phyloP scores from a whole-genome alignment of 2,329 filamentous ascomycete genomes.

The Pseudopyrenochaeta lycopersici region DNA sequence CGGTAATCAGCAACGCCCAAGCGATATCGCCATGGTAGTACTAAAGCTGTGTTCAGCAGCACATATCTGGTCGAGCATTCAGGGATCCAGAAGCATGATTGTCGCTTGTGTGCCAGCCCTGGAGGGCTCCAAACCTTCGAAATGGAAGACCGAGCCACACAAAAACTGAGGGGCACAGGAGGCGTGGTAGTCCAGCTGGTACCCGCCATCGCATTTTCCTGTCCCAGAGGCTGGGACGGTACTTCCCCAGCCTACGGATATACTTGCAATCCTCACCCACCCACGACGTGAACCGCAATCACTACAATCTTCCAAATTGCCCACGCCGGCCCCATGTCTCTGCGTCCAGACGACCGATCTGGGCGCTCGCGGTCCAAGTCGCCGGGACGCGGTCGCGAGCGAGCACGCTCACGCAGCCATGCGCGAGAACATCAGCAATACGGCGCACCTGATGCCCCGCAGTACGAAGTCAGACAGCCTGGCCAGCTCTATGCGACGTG shows the following conservation, averaged over 20 bases:
- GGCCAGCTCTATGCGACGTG: conserved; percentile 44
- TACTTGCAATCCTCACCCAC: background rate
- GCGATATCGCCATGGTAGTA: background rate
- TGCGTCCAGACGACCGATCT: conserved; percentile 53
- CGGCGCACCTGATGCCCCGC: conserved; percentile 42
- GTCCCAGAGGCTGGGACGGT: background rate
- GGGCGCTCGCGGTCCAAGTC: conserved; percentile 55
- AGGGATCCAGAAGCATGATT: background rate
- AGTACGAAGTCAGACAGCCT: conserved; percentile 54
- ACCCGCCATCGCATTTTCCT: conserved; percentile 29
- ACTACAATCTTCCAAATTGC: background rate
- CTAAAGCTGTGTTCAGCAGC: background rate
- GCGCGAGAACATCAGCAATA: conserved; percentile 47
- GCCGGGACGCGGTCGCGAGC: conserved; percentile 44
- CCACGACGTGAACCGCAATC: background rate
- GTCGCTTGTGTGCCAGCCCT: conserved; percentile 2
- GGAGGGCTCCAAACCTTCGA: conserved; percentile 20
- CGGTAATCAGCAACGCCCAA: background rate
- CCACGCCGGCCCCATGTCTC: conserved; percentile 41
- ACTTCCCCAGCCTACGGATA: background rate
- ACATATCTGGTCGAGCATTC: background rate
- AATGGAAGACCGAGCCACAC: conserved; percentile 16
- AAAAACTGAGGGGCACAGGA: background rate
- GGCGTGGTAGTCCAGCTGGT: conserved; percentile 18
- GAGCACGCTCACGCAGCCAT: conserved; percentile 53